Evolutionary conservation across 768 basidiomycete genomes (phyloP).

Genomic region (Ephemerocybe angulata): DNA sequence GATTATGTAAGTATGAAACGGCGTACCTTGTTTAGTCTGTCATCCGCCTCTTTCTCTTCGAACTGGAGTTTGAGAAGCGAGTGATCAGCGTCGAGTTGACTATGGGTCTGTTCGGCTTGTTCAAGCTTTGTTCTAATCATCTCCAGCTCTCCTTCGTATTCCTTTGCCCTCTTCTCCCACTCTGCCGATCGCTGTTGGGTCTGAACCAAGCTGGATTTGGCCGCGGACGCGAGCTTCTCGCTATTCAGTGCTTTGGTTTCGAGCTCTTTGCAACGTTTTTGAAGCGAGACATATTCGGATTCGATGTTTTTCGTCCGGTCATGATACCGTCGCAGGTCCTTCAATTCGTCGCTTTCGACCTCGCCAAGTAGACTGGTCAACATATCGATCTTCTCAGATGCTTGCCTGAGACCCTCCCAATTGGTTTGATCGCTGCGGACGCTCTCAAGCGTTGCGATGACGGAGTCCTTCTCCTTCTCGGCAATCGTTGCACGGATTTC

Average conservation of each 20-base stretch:
- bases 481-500: slow-evolving; percentile 55
- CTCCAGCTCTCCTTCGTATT: slow-evolving; percentile 64
- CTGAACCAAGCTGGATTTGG: slow-evolving; percentile 62
- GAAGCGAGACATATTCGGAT: slow-evolving; percentile 59
- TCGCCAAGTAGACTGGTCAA: slow-evolving; percentile 60
- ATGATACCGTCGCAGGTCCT: slow-evolving; percentile 63
- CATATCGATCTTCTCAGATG: slow-evolving; percentile 69
- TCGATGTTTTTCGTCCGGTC: slow-evolving; percentile 64
- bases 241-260: slow-evolving; percentile 58
- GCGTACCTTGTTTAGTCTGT: slow-evolving; percentile 60
- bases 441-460: slow-evolving; percentile 43
- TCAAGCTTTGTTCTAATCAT: slow-evolving; percentile 58
- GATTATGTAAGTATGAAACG: background rate
- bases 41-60: slow-evolving; percentile 71
- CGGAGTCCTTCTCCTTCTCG: slow-evolving; percentile 60
- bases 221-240: slow-evolving; percentile 55
- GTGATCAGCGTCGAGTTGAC: slow-evolving; percentile 69
- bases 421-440: slow-evolving; percentile 62
- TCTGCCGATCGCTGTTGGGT: slow-evolving; percentile 77
- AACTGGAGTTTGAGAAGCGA: slow-evolving; percentile 65
- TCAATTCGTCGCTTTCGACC: slow-evolving; percentile 66
- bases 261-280: slow-evolving; percentile 71
- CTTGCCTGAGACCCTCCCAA: slow-evolving; percentile 72
- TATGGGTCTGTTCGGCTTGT: slow-evolving; percentile 58
- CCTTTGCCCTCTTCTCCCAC: slow-evolving; percentile 77